Base-by-base conservation (phyloP, 176 grass and related monocot genomes). In the Eragrostis curvula region DNA sequence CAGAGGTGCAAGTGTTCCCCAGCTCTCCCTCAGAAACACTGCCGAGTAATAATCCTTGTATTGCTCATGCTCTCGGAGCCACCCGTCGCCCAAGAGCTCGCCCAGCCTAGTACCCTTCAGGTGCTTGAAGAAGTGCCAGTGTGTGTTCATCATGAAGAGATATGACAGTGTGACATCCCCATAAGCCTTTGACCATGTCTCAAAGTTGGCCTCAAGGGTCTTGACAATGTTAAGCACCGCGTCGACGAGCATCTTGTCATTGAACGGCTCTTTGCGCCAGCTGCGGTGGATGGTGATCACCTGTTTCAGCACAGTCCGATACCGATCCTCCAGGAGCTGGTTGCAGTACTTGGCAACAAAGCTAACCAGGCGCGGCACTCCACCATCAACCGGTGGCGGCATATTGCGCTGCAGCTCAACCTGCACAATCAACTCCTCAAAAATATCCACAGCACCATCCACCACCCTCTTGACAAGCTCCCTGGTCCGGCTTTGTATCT, bases 41-140 rank as follows among this genome's bases (percentile, higher is more conserved):
- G 85, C 66, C 1, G 86, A 86, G 70, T 80, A 83, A 71, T 93
- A 98, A 53, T 98, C 96, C 90, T 98, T 95, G 42, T 95, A 91
- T 47, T 98, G 92, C n/a, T 98, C 96, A 25, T 98, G 96, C 17
- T 92, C 90, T 62, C 86, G 71, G 20, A 96, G 83, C 88, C 90
- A 93, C 0, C 53, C 75, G 32, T 96, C 94, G 1, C 94, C 88
- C 48, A 96, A 40, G 59, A 93, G 48, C 75, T 91, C 94, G n/a
- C 90, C 94, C 3, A 96, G 65, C 72, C 73, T 90, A 12, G 94
- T 96, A 8, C 88, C 86, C 50, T 96, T 96, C 0, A 96, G 64
- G 76, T 96, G 83, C 57, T 91, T 96, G 80, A 93, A 96, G 77
- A 96, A 91, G 83, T 96, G 94, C 79, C 88, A 96, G 71, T 96